A percentile compares a stretch with the other conserved stretches of the same genome.
Conservation (phyloP, 805 yeast genomes). For the Cyberlindnera japonica region DNA sequence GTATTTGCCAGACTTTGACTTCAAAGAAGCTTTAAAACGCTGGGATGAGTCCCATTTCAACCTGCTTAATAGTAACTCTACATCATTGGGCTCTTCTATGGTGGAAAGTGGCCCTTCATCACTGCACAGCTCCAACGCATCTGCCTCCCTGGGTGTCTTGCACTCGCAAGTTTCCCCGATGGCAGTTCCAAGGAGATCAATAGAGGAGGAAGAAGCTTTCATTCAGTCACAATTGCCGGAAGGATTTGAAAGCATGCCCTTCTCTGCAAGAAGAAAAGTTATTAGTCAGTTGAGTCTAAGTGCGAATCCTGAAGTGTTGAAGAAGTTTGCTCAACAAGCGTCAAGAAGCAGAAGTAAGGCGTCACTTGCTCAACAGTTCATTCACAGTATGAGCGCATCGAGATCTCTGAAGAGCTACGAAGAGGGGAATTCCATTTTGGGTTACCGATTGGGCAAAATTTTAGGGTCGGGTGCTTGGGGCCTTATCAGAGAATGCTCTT, state of each 20-base stretch:
- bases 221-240: constrained; percentile 40
- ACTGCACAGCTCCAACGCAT: constrained; percentile 8
- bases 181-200: constrained; percentile 30
- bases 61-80: constrained; percentile 4
- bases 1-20: constrained; percentile 69
- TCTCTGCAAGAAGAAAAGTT: constrained; percentile 53
- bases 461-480: constrained; percentile 94
- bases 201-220: constrained; percentile 26
- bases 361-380: constrained; percentile 28
- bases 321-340: constrained; percentile 26
- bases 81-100: constrained; percentile 19
- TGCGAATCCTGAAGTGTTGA: constrained; percentile 29
- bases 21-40: constrained; percentile 41
- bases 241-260: constrained; percentile 53
- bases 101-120: constrained; percentile 17
- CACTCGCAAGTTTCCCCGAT: constrained; percentile 37
- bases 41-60: constrained; percentile 37
- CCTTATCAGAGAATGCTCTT: constrained; percentile 64
- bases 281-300: constrained; percentile 32
- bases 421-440: constrained; percentile 63
- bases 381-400: constrained; percentile 14
- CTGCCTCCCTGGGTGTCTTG: constrained; percentile 25
- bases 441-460: constrained; percentile 62
- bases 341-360: constrained; percentile 22
- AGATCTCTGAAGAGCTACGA: constrained; percentile 40